These are phyloP conservation scores for Saccharomyces hybrid DNA, from an alignment of 1,139 yeast species.

Conservation along the genomic window DNA sequence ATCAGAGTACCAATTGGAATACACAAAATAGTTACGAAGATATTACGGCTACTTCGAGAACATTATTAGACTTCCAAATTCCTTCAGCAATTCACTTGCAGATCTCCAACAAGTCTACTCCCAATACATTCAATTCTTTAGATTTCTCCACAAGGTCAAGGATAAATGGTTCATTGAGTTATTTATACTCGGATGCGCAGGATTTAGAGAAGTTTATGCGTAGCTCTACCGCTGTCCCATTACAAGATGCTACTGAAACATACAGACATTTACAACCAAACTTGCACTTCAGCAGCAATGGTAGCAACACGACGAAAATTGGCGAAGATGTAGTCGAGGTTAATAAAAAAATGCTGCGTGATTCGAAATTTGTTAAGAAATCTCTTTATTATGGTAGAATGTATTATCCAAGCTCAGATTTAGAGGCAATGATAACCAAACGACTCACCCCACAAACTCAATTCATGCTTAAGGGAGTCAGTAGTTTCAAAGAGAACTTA, in stretches of 20 bases:
- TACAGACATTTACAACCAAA: conserved; percentile 55
- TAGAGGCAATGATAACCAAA: conserved; percentile 83
- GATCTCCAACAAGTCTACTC: conserved; percentile 66
- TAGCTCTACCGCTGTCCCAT: conserved; percentile 48
- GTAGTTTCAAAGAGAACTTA: conserved; percentile 49
- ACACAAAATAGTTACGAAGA: conserved; percentile 69
- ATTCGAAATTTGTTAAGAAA: conserved; percentile 5
- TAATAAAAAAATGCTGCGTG: conserved; percentile 6
- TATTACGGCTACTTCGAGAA: conserved; percentile 58
- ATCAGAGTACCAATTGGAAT: conserved; percentile 65
- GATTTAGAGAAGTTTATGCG: conserved; percentile 43
- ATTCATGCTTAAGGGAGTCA: conserved; percentile 64
- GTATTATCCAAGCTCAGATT: conserved; percentile 78
- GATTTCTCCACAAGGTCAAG: conserved; percentile 60
- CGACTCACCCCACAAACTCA: conserved; percentile 49
- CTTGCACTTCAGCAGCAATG: conserved; percentile 1
- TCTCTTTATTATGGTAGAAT: conserved; percentile 69
- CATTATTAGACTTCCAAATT: conserved; percentile 62
- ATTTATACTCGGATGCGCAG: conserved; percentile 57
- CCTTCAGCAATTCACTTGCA: conserved; percentile 66
- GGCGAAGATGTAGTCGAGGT: not conserved
- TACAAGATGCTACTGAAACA: conserved; percentile 76
- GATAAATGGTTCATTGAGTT: conserved; percentile 79
- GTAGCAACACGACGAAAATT: conserved; percentile 1
- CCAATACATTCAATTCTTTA: conserved; percentile 66